Base-by-base conservation (phyloP, 148 eudicot genomes). In the Rhododendron mucronatum region DNA sequence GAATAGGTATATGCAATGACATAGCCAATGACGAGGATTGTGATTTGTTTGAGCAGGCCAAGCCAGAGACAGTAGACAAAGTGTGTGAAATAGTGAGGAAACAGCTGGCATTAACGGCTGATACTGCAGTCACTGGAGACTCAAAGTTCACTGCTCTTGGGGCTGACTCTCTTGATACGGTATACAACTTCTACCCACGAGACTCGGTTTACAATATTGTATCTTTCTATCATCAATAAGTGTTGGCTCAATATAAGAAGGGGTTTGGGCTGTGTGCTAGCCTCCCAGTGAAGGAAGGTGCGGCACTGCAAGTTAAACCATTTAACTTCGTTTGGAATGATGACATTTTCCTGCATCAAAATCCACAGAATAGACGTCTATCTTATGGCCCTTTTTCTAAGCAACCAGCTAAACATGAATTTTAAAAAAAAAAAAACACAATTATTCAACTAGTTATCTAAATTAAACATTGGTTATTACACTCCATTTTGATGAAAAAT, bases 121-220 rank as follows among this genome's bases (percentile, higher is more conserved):
- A 88, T 39, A 50, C 86, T 26, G 84, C 80, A n/a, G 82, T 90
- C 88, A 84, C 88, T 20, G 90, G 90, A 67, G 90, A 88, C 1
- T 86, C 91, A 37, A 90, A 86, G 83, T 90, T 90, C 37, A 20
- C 87, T 59, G 45, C 83, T 20, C 90, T 90, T 67, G 91, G 91
- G 48, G 91, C 91, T n/a, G 91, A 90, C 82, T 90, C 91, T 37
- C 91, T 90, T 23, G 91, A 90, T 86, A 90, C 91, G 80, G 91
- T 90, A 86, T 65, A 44, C 81, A 69, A 7, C 84, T 87, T 80
- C n/a, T 18, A 37, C 61, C 75, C 33, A 79, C 1, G 16, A 30
- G 76, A 71, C 39, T 71, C 0, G 7, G 76, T 71, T 71, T 71
- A 51, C 44, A 28, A 3, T 20, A 39, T 50, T 65, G 23, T 80